Evolutionary conservation across 305 asterid genomes (phyloP).

Genomic region (Andrographis paniculata): DNA sequence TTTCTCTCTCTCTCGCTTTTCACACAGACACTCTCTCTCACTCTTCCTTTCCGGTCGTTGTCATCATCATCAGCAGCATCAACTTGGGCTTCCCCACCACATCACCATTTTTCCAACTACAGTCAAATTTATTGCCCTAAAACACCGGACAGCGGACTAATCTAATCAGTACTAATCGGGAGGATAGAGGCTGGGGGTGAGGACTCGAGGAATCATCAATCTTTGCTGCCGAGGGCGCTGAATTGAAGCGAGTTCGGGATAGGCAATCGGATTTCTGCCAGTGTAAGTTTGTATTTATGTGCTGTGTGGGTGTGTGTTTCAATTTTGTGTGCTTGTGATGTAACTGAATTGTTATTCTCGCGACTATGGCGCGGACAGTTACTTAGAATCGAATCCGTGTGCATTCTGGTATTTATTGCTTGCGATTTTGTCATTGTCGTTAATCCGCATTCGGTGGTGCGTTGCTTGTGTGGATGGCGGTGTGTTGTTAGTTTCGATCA

Average conservation of each 20-base stretch:
- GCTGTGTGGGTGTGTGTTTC: no score
- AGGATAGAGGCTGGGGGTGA: constrained; percentile 15
- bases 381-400: no score
- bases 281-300: constrained; percentile 1
- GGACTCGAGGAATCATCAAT: constrained; percentile 8
- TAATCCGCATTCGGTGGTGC: constrained; percentile 13
- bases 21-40: background rate
- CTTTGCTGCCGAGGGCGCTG: background rate
- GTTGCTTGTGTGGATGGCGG: constrained; percentile 12
- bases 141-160: constrained; percentile 7
- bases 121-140: constrained; percentile 9
- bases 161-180: constrained; percentile 16
- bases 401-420: background rate
- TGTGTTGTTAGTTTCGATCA: constrained; percentile 1
- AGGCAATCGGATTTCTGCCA: constrained; percentile 9
- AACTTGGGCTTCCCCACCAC: constrained; percentile 22
- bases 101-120: constrained; percentile 20
- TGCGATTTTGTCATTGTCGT: constrained; percentile 11
- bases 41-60: constrained; percentile 22
- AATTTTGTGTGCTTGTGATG: no score
- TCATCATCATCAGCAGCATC: constrained; percentile 14
- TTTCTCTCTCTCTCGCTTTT: constrained; percentile 4
- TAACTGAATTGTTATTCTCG: no score
- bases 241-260: constrained; percentile 9
- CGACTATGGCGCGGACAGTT: no score